Conservation (phyloP, 768 basidiomycete species). For the Symmetrospora coprosmae region DNA sequence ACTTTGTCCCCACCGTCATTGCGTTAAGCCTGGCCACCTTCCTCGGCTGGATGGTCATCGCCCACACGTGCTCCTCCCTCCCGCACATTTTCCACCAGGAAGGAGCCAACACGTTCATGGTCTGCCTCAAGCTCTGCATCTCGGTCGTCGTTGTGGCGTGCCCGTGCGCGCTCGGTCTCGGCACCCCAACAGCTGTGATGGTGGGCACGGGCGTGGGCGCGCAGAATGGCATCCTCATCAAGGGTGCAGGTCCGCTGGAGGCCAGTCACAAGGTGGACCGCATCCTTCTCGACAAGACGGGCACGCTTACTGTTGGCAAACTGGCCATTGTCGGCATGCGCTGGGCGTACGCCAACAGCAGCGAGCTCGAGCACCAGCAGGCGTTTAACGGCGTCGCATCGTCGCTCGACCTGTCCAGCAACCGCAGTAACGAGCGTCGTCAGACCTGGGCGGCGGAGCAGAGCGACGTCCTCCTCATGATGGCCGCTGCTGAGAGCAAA, state of each 20-base stretch:
- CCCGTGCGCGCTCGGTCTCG: conserved; percentile 88
- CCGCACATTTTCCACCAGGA: conserved; percentile 73
- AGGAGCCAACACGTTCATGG: conserved; percentile 65
- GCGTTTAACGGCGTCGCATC: background rate
- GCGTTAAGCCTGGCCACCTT: conserved; percentile 68
- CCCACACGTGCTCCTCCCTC: conserved; percentile 47
- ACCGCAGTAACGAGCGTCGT: background rate
- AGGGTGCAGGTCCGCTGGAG: conserved; percentile 86
- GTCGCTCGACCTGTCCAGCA: background rate
- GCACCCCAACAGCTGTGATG: conserved; percentile 97
- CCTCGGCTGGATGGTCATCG: conserved; percentile 63
- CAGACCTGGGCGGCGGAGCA: conserved; percentile 19
- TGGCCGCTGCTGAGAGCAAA: conserved; percentile 70
- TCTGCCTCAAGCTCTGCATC: conserved; percentile 92
- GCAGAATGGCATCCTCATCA: conserved; percentile 92
- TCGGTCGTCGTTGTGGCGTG: conserved; percentile 96
- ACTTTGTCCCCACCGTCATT: conserved; percentile 86
- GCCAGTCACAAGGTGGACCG: conserved; percentile 67
- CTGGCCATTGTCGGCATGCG: conserved; percentile 59
- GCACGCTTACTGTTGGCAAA: conserved; percentile 92
- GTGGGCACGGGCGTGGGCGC: conserved; percentile 96
- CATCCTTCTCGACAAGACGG: conserved; percentile 90
- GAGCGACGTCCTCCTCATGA: conserved; percentile 53
- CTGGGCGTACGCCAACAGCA: conserved; percentile 45
- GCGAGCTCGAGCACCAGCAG: background rate